Percentiles rank a stretch among this genome's conserved stretches.
These are phyloP conservation scores for Monosporascus ibericus DNA, from an alignment of 2,329 filamentous ascomycete genomes.

Conservation along the genomic window DNA sequence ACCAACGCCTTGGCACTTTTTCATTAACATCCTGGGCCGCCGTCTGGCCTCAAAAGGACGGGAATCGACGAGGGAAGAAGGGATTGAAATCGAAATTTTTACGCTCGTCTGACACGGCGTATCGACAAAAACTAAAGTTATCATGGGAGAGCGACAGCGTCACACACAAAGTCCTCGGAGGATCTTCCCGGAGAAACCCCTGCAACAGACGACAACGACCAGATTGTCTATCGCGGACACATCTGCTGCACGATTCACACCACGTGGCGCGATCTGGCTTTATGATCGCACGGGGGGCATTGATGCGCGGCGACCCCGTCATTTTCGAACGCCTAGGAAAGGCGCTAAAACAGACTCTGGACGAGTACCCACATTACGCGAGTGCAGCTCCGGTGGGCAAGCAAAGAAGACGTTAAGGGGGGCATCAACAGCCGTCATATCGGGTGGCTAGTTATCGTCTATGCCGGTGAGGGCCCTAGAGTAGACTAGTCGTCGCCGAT, in stretches of 20 bases:
- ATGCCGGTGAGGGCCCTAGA: constrained; percentile 32
- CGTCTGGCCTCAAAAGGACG: too few species aligned
- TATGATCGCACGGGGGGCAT: constrained; percentile 23
- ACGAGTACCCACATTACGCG: constrained; percentile 35
- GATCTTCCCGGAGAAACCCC: constrained; percentile 11
- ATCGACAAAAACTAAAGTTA: not conserved
- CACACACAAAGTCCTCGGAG: constrained; percentile 8
- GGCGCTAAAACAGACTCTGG: constrained; percentile 28
- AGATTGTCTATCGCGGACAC: constrained; percentile 37
- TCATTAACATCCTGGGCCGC: too few species aligned
- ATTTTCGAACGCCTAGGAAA: constrained; percentile 13
- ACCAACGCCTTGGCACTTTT: too few species aligned
- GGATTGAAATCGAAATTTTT: too few species aligned
- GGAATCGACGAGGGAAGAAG: too few species aligned
- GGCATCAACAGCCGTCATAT: constrained; percentile 15
- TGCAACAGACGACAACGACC: constrained; percentile 6
- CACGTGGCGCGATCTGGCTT: constrained; percentile 38
- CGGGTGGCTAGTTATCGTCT: constrained; percentile 29
- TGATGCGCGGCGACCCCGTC: constrained; percentile 8
- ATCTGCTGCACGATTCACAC: constrained; percentile 32
- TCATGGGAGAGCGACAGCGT: constrained; percentile 3
- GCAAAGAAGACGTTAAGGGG: constrained; percentile 5
- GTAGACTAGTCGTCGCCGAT: constrained; percentile 30
- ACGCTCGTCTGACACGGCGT: too few species aligned
- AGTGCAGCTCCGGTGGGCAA: constrained; percentile 34